These are phyloP conservation scores for Leccinum broughii DNA, from an alignment of 768 basidiomycete species.

Conservation along the genomic window DNA sequence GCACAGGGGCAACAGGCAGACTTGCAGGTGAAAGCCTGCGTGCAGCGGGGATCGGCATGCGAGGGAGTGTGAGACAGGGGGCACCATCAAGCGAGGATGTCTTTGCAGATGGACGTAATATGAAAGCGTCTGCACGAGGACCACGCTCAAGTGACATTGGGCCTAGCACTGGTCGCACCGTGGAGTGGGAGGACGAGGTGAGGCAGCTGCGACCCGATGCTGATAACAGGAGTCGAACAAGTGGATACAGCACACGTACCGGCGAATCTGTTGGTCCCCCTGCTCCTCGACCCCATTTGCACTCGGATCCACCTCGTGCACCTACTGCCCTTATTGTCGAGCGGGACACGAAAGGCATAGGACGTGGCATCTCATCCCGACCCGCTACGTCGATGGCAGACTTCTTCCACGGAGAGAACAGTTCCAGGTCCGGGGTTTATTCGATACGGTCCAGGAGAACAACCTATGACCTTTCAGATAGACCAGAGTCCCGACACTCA, in stretches of 20 bases:
- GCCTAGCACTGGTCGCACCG: slow-evolving; percentile 8
- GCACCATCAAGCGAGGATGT: slow-evolving; percentile 36
- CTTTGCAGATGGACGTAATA: slow-evolving; percentile 32
- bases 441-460: slow-evolving; percentile 25
- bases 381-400: slow-evolving; percentile 60
- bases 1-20: slow-evolving; percentile 45
- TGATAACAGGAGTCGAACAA: slow-evolving; percentile 26
- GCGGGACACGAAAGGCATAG: slow-evolving; percentile 23
- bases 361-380: slow-evolving; percentile 28
- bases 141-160: slow-evolving; percentile 14
- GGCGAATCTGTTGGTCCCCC: slow-evolving; percentile 19
- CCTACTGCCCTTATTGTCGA: slow-evolving; percentile 16
- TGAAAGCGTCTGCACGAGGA: slow-evolving; percentile 17
- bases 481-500: slow-evolving; percentile 20
- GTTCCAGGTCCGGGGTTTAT: slow-evolving; percentile 13
- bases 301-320: slow-evolving; percentile 30
- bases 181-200: slow-evolving; percentile 30
- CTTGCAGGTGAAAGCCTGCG: slow-evolving; percentile 67
- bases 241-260: slow-evolving; percentile 25
- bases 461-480: slow-evolving; percentile 27
- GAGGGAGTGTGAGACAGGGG: slow-evolving; percentile 30
- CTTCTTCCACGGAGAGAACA: slow-evolving; percentile 36
- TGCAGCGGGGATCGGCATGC: slow-evolving; percentile 64
- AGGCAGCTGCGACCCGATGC: slow-evolving; percentile 16
- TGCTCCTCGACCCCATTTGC: slow-evolving; percentile 22